These are phyloP conservation scores for Ramaria rubella DNA, from an alignment of 768 basidiomycete species.

Conservation along the genomic window DNA sequence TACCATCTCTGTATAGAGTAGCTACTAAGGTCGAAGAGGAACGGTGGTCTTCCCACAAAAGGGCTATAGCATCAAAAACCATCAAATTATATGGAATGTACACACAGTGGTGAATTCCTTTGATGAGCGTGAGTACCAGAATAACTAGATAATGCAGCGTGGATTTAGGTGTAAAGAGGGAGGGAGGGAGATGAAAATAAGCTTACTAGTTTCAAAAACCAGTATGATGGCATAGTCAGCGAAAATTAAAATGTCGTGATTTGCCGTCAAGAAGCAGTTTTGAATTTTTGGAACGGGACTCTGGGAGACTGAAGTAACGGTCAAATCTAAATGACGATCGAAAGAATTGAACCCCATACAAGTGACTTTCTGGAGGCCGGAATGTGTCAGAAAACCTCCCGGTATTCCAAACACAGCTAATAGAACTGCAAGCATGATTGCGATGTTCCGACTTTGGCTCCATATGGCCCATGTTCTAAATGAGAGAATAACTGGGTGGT, in stretches of 20 bases:
- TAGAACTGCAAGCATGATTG: not conserved
- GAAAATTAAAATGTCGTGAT: not conserved
- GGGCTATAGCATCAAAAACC: not conserved
- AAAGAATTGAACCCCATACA: not conserved
- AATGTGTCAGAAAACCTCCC: not conserved
- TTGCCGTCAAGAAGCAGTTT: not conserved
- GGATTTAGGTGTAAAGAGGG: not conserved
- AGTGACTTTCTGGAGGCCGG: not conserved
- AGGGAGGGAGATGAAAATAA: too few species aligned
- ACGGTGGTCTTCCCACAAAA: too few species aligned
- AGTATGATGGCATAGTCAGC: not conserved
- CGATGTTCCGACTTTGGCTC: not conserved
- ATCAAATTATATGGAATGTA: not conserved
- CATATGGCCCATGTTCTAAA: slow-evolving; percentile 10
- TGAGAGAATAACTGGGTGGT: slow-evolving; percentile 5
- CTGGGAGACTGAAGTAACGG: not conserved
- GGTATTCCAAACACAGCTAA: not conserved
- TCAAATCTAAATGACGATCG: not conserved
- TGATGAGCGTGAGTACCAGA: not conserved
- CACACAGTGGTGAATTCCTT: not conserved
- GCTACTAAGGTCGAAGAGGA: too few species aligned
- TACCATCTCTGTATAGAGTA: not conserved
- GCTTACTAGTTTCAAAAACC: not conserved
- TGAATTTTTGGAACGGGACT: not conserved
- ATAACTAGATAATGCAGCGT: not conserved